Conservation (phyloP, 2,329 filamentous ascomycete species). For the Gnomoniopsis sp. region DNA sequence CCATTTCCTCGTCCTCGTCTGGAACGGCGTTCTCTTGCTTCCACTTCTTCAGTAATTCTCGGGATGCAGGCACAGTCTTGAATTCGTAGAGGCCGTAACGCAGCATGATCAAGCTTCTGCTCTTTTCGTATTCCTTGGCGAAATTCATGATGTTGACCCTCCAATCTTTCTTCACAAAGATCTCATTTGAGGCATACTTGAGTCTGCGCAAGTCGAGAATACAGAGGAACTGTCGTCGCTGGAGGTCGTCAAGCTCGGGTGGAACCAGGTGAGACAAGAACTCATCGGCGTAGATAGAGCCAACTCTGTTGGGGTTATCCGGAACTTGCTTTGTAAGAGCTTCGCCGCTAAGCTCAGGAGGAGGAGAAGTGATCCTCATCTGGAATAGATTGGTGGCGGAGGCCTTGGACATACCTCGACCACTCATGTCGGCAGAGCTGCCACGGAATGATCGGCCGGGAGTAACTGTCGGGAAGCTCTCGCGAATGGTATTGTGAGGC, state of each 20-base stretch:
- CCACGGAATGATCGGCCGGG: conserved; percentile 42
- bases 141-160: conserved; percentile 61
- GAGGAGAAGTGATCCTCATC: conserved; percentile 57
- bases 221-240: conserved; percentile 61
- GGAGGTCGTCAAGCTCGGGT: conserved; percentile 53
- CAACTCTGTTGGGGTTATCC: conserved; percentile 46
- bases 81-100: conserved; percentile 62
- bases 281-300: conserved; percentile 59
- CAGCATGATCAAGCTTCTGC: conserved; percentile 57
- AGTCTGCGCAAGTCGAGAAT: conserved; percentile 59
- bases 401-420: conserved; percentile 47
- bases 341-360: conserved; percentile 54
- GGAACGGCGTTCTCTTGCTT: conserved; percentile 53
- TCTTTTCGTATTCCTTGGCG: conserved; percentile 63
- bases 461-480: conserved; percentile 44
- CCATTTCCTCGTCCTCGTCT: conserved; percentile 41
- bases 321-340: conserved; percentile 51
- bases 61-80: conserved; percentile 58
- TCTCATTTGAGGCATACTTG: conserved; percentile 60
- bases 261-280: conserved; percentile 56
- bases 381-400: conserved; percentile 51
- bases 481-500: conserved; percentile 42
- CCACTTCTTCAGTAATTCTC: conserved; percentile 56
- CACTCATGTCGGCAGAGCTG: conserved; percentile 43
- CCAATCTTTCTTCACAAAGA: conserved; percentile 60